A percentile compares a stretch with the other conserved stretches of the same genome.
Evolutionary conservation across 2,329 filamentous ascomycete species (phyloP).

Genomic region (Penicillium sp.): DNA sequence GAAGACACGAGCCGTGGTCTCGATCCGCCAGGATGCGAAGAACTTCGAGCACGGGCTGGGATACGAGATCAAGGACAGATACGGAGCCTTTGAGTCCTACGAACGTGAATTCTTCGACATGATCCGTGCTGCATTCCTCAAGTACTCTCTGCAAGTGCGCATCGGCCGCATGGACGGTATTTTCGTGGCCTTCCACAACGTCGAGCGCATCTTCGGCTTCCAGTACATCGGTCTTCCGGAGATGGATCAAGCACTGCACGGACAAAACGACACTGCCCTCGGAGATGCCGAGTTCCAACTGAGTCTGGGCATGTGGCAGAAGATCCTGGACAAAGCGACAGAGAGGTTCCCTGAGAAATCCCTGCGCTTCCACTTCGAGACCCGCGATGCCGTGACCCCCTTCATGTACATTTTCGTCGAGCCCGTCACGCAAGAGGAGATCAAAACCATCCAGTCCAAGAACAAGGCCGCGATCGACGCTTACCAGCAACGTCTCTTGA

Average conservation of each 20-base stretch:
- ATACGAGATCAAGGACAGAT: conserved; percentile 77
- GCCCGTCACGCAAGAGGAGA: conserved; percentile 71
- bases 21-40: conserved; percentile 80
- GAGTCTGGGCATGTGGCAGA: conserved; percentile 75
- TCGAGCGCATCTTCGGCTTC: conserved; percentile 92
- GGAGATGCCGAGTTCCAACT: conserved; percentile 84
- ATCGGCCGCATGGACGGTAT: conserved; percentile 99
- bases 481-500: conserved; percentile 58
- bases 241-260: conserved; percentile 89
- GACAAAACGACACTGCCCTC: conserved; percentile 62
- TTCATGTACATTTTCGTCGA: conserved; percentile 90
- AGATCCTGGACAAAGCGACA: conserved; percentile 73
- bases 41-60: conserved; percentile 73
- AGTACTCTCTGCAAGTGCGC: conserved; percentile 93
- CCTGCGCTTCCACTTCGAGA: conserved; percentile 78
- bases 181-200: conserved; percentile 95
- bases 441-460: conserved; percentile 69
- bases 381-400: conserved; percentile 58
- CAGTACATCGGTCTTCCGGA: conserved; percentile 86
- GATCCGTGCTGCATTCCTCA: conserved; percentile 90
- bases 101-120: conserved; percentile 97
- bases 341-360: conserved; percentile 70
- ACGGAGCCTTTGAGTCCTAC: conserved; percentile 83
- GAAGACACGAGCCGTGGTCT: conserved; percentile 89
- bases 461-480: conserved; percentile 64